Evolutionary conservation across 768 basidiomycete species (phyloP), one percentile per base, ranked within the genome.

Genomic region (Lyophyllum decastes): DNA sequence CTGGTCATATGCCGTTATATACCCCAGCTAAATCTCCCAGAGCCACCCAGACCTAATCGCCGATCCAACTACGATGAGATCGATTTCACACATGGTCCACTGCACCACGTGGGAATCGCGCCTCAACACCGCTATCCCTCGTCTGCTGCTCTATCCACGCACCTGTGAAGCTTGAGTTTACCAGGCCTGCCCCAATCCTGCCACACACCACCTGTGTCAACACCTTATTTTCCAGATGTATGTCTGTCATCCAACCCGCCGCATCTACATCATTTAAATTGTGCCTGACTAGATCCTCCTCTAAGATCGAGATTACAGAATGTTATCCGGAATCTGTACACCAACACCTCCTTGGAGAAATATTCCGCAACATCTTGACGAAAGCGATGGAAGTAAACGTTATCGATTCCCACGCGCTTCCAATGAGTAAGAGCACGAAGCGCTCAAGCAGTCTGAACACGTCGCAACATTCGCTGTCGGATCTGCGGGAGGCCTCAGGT

Each of bases 51-150:
- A 34, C 41, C 22, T 50, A 47, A 66, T 64, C 60, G 57, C 61
- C 45, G 61, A 65, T 69, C 59, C 60, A 62, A 21, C 33, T 27
- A 33, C 58, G 61, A 66, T 65, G 49, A 63, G 59, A 64, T 67
- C 64, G 59, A 64, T 64, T 56, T 50, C 57, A 52, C 60, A 60
- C 62, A 57, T 59, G 60, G 45, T 34, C 12, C 35, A 8, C 4
- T n/a, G 22, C 50, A 25, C 57, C 54, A 55, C 57, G 61, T 57
- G 52, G 26, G 26, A 53, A 50, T 26, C 57, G 48, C 57, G 49
- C 53, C 45, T 57, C 55, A 38, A 27, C 49, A 17, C 51, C 55
- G 40, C 44, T 24, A 12, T 11, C 54, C 45, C 19, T 14, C 34
- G 12, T 11, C n/a, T 21, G 9, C 14, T 17, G 12, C 33, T 22